Conservation (phyloP, 257 asterid species). For the Fraxinus pennsylvanica region DNA sequence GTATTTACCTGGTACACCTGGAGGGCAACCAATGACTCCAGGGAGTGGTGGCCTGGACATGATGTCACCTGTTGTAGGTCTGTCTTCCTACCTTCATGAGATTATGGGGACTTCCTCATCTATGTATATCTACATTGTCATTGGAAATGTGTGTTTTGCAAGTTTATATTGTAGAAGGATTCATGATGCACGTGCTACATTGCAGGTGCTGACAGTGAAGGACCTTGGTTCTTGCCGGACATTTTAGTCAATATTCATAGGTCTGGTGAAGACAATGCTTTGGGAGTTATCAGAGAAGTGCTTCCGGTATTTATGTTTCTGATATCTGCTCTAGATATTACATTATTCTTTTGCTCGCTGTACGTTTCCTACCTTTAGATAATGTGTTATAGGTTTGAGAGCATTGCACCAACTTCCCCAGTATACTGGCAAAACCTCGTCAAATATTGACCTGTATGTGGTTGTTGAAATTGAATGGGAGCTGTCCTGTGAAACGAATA, state of each 20-base stretch:
- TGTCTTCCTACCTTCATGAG: conserved; percentile 23
- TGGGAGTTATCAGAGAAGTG: conserved; percentile 76
- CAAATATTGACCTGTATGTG: background rate
- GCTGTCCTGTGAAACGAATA: background rate
- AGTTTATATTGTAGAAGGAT: background rate
- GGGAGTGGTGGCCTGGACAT: conserved; percentile 93
- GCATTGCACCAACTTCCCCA: background rate
- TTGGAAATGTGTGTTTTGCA: background rate
- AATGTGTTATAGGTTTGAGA: background rate
- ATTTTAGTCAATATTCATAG: conserved; percentile 75
- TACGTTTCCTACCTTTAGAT: background rate
- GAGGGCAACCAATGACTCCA: conserved; percentile 98
- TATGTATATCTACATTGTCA: background rate
- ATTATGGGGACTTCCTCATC: background rate
- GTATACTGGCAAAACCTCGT: background rate
- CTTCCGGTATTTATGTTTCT: conserved; percentile 59
- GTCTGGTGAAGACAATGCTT: conserved; percentile 60
- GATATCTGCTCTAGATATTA: background rate
- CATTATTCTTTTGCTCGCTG: background rate
- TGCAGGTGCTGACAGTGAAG: conserved; percentile 81
- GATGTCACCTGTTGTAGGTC: conserved; percentile 95
- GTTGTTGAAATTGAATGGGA: background rate
- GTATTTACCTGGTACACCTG: conserved; percentile 95
- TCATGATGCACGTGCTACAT: conserved; percentile 11
- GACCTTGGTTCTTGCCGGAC: conserved; percentile 82